Base-by-base conservation (phyloP, 768 basidiomycete species). In the Suillus luteus region DNA sequence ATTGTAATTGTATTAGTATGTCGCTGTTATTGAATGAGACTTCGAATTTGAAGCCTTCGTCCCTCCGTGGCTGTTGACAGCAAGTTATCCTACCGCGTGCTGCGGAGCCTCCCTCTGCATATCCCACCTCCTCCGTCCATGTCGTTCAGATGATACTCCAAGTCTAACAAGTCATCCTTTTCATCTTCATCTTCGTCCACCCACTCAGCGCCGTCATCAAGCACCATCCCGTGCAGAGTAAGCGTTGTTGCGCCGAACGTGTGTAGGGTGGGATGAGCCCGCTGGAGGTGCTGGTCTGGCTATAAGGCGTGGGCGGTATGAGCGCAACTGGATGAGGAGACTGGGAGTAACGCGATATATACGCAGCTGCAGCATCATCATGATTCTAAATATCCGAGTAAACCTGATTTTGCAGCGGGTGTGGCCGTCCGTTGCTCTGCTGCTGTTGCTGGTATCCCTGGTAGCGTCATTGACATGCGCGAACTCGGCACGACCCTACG, bases 251-350 rank as follows among this genome's bases (percentile, higher is more conserved):
- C 91, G 84, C 27, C 85, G 85, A 52, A 92, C 86, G 62, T 0
- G 90, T 90, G 72, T 86, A 90, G 0, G 91, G 92, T 91, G 92
- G 1, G 92, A 92, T 4, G 92, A 93, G 10, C 91, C 90, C 5
- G 78, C 83, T 6, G 83, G 84, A 10, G 81, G 79, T 2, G 85
- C 77, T 0, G 87, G 85, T 65, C 84, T 87, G 15, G 78, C 80
- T 55, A 75, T 0, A 90, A 31, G 31, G 31, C 31, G 31, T 31
- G 0, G 92, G 91, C 0, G 92, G 91, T 46, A 92, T 82, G 19
- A 92, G 92, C 0, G 90, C 91, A 63, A 86, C 85, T 0, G 90
- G 91, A 0, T 91, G 86, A 3, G 83, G 79, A 1, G 86, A 82
- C 33, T 81, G 83, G 24, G 86, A 77, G 69, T 87, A 89, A 0